Evolutionary conservation across 2,329 filamentous ascomycete species (phyloP).

Genomic region (Hypoxylon sp.): DNA sequence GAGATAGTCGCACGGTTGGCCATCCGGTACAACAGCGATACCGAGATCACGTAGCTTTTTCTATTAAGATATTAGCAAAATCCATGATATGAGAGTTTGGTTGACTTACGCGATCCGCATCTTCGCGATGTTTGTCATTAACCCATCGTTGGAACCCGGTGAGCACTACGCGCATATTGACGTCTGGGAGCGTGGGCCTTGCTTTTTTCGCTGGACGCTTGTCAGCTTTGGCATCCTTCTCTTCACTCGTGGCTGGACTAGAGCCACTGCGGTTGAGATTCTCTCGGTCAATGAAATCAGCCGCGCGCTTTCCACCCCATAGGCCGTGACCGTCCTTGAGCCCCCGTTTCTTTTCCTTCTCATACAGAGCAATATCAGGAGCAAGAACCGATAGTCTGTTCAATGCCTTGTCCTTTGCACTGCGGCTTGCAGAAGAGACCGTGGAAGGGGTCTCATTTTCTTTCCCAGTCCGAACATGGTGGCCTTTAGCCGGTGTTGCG

Average conservation of each 20-base stretch:
- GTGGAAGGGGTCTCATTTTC: slow-evolving; percentile 86
- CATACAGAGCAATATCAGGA: slow-evolving; percentile 88
- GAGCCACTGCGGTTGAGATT: slow-evolving; percentile 56
- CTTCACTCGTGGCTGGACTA: slow-evolving; percentile 55
- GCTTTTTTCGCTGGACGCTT: slow-evolving; percentile 72
- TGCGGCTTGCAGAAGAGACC: slow-evolving; percentile 79
- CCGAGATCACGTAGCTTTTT: slow-evolving; percentile 86
- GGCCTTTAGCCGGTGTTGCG: slow-evolving; percentile 68
- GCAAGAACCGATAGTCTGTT: slow-evolving; percentile 82
- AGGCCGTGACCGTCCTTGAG: slow-evolving; percentile 63
- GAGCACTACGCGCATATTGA: slow-evolving; percentile 82
- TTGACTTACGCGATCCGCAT: slow-evolving; percentile 80
- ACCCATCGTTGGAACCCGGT: slow-evolving; percentile 90
- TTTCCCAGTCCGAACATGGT: slow-evolving; percentile 73
- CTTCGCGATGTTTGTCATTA: slow-evolving; percentile 79
- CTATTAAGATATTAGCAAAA: slow-evolving; percentile 61
- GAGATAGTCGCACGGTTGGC: slow-evolving; percentile 83
- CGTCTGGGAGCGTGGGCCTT: slow-evolving; percentile 73
- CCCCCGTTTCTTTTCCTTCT: slow-evolving; percentile 90
- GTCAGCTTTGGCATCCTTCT: slow-evolving; percentile 60
- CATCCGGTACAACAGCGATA: slow-evolving; percentile 83
- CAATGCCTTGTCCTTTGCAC: slow-evolving; percentile 89
- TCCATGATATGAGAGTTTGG: slow-evolving; percentile 21
- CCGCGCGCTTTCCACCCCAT: slow-evolving; percentile 75
- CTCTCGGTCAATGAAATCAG: slow-evolving; percentile 70